These are phyloP conservation scores for Leucoagaricus sp. DNA, from an alignment of 1,284 basidiomycete genomes.

Conservation along the genomic window DNA sequence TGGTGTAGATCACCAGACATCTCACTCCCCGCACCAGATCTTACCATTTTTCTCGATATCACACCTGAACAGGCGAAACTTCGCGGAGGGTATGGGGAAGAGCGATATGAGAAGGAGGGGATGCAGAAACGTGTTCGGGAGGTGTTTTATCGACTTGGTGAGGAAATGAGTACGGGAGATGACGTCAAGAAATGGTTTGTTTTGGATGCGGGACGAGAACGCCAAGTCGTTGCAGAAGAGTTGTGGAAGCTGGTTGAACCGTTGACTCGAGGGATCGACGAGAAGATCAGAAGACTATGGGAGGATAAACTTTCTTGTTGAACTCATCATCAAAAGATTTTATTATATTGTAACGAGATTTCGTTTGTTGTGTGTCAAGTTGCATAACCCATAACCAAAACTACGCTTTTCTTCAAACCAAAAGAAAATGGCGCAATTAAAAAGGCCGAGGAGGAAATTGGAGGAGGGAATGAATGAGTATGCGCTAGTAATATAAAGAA, in stretches of 20 bases:
- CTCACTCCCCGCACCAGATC: constrained; percentile 86
- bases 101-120: constrained; percentile 84
- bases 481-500: too few species aligned
- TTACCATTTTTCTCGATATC: constrained; percentile 88
- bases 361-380: too few species aligned
- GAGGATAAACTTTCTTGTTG: constrained; percentile 19
- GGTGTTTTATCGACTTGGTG: constrained; percentile 65
- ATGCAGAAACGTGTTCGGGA: constrained; percentile 72
- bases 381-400: too few species aligned
- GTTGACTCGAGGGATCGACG: constrained; percentile 33
- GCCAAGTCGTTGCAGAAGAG: constrained; percentile 57
- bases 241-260: constrained; percentile 57
- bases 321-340: too few species aligned
- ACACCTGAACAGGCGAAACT: constrained; percentile 67
- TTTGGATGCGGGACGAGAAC: constrained; percentile 63
- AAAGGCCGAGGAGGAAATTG: too few species aligned
- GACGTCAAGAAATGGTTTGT: constrained; percentile 50
- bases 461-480: too few species aligned
- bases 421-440: too few species aligned
- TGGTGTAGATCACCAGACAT: constrained; percentile 90
- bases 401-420: too few species aligned
- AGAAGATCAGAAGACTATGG: constrained; percentile 48
- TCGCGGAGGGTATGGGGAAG: constrained; percentile 89
- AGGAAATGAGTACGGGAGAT: constrained; percentile 41
- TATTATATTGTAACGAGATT: too few species aligned